A percentile compares a stretch with the other conserved stretches of the same genome.
Evolutionary conservation across 495 filamentous ascomycete species (phyloP).

Genomic region (Podospora pseudopauciseta): DNA sequence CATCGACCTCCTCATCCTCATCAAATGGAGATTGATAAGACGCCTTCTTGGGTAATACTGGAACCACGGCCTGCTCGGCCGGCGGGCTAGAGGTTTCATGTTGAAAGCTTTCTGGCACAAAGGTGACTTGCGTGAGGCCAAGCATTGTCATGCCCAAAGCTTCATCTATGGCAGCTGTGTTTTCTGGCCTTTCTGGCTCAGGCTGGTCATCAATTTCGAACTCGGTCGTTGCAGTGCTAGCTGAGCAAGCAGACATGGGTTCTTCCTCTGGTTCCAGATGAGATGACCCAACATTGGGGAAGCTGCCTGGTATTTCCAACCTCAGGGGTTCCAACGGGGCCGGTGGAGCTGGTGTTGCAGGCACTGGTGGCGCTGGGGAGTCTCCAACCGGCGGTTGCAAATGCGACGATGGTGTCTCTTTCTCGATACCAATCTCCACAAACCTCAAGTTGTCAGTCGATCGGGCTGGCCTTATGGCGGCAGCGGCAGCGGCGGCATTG

Average conservation of each 20-base stretch:
- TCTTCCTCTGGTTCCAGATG: constrained; percentile 39
- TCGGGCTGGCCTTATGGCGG: constrained; percentile 2
- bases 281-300: constrained; percentile 36
- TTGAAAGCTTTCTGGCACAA: constrained; percentile 17
- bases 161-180: constrained; percentile 5
- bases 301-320: constrained; percentile 62
- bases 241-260: constrained; percentile 51
- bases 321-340: constrained; percentile 58
- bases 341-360: constrained; percentile 10
- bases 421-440: constrained; percentile 6
- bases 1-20: constrained; percentile 36
- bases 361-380: neutral
- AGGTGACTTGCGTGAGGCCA: constrained; percentile 13
- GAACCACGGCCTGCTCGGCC: constrained; percentile 8
- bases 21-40: constrained; percentile 42
- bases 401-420: constrained; percentile 2
- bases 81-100: neutral
- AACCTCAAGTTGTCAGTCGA: neutral
- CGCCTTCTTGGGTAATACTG: constrained; percentile 26
- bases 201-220: constrained; percentile 70
- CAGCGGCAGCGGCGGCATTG: constrained; percentile 16
- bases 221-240: constrained; percentile 58
- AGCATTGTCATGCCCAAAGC: neutral
- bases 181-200: constrained; percentile 39
- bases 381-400: neutral